phyloP scores from a whole-genome alignment of 768 basidiomycete species.

The Naganishia kalamii region DNA sequence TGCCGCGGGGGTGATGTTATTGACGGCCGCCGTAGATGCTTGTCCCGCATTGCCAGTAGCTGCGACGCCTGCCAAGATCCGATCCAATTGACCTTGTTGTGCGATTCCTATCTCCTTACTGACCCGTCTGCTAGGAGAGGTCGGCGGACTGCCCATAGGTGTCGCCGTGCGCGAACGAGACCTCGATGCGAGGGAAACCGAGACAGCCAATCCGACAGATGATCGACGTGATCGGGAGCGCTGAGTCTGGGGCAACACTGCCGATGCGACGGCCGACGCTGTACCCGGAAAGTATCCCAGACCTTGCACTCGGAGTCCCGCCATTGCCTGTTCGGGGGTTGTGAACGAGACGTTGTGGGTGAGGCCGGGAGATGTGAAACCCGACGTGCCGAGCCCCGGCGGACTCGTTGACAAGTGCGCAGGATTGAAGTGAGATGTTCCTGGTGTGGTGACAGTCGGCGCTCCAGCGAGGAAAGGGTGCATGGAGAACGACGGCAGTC shows the following conservation, averaged over 20 bases:
- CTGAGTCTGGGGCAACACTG: conserved; percentile 3
- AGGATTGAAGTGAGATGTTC: not conserved
- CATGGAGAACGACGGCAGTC: conserved; percentile 10
- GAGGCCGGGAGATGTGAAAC: not conserved
- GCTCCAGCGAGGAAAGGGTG: not conserved
- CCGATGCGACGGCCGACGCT: not conserved
- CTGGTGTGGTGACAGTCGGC: not conserved
- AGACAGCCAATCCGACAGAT: conserved; percentile 21
- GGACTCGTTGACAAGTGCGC: conserved; percentile 3
- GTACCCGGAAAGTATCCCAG: not conserved
- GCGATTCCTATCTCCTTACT: conserved; percentile 13
- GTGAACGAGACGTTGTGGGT: conserved; percentile 21
- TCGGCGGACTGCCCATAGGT: conserved; percentile 17
- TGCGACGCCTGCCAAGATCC: conserved; percentile 1
- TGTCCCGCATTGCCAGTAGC: not conserved
- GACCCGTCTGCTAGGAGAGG: conserved; percentile 10
- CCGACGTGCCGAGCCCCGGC: not conserved
- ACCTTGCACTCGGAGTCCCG: conserved; percentile 4
- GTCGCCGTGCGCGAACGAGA: conserved; percentile 16
- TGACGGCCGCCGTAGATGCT: not conserved
- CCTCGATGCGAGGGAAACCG: conserved; percentile 22
- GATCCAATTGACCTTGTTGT: conserved; percentile 2
- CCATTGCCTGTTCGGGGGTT: conserved; percentile 13
- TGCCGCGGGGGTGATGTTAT: not conserved
- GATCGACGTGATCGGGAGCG: conserved; percentile 24